These are phyloP conservation scores for Talaromyces sp. DNA, from an alignment of 2,329 filamentous ascomycete genomes.

Conservation along the genomic window DNA sequence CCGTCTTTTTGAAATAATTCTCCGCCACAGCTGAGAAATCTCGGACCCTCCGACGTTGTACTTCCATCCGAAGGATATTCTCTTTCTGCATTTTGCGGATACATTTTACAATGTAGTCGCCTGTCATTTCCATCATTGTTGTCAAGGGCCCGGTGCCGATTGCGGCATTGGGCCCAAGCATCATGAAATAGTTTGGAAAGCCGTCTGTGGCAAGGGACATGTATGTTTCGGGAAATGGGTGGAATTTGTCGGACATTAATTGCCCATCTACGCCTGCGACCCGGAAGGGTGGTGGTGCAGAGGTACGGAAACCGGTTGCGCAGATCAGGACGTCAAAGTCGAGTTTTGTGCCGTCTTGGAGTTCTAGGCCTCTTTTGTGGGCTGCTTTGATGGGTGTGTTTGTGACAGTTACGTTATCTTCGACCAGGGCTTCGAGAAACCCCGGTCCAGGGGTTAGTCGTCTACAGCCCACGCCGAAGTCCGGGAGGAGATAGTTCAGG, in stretches of 20 bases:
- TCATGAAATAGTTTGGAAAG: constrained; percentile 37
- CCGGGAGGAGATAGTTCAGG: constrained; percentile 34
- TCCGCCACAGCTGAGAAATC: constrained; percentile 33
- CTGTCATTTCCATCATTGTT: constrained; percentile 31
- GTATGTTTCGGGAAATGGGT: neutral
- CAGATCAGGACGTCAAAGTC: neutral
- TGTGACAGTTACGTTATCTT: neutral
- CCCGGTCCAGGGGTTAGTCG: neutral
- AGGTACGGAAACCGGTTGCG: neutral
- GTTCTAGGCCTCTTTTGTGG: neutral
- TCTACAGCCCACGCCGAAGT: constrained; percentile 29
- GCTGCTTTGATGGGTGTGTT: neutral
- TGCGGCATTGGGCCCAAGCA: constrained; percentile 33
- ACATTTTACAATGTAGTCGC: constrained; percentile 36
- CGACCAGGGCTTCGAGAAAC: neutral
- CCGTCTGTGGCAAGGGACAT: constrained; percentile 21
- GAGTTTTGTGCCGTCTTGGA: neutral
- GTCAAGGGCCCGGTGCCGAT: constrained; percentile 35
- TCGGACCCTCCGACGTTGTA: constrained; percentile 27
- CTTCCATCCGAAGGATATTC: constrained; percentile 31
- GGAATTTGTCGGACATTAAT: neutral
- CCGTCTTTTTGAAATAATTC: constrained; percentile 34
- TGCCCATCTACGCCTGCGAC: neutral
- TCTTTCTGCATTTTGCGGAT: constrained; percentile 37
- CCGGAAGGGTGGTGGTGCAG: neutral